Base-by-base conservation (phyloP, 2,329 filamentous ascomycete genomes). In the Akanthomyces lecanii region DNA sequence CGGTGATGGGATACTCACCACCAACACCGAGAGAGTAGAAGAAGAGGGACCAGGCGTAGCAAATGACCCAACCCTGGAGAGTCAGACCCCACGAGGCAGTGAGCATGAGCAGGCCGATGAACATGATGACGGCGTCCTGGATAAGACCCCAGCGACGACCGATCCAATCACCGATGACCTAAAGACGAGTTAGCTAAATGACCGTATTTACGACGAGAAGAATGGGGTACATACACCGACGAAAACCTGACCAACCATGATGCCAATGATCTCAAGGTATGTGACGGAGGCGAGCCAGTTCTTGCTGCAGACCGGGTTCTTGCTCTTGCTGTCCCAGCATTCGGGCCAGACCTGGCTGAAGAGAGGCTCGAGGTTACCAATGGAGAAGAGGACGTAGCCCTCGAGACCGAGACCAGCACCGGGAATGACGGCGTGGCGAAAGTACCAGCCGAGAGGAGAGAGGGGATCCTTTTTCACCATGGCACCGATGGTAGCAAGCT, bases 371-470 rank as follows among this genome's bases (percentile, higher is more conserved):
- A 98, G 81, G 76, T 97, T 97, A 64, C 94, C 94, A 69, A 98
- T 97, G 66, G 93, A 97, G 82, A 98, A 98, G 23, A 98, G 85
- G 48, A 97, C 93, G 73, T 97, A 98, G 70, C 92, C 94, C 82
- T 98, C 94, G 33, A 98, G 85, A 73, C 92, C 89, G 58, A 98
- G 86, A 73, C 94, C 94, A 67, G 92, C 92, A 77, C 94, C 94
- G 56, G 94, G 94, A 64, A 98, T 86, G 61, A 97, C 89, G 77
- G 93, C 94, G 73, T 96, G 95, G 72, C 87, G 86, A 73, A 96
- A 89, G 76, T 98, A 98, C 82, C 88, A 95, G 28, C 83, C 80
- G n/a, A 98, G 63, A 0, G 93, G 92, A 62, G 88, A 90, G 18
- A 97, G 81, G 36, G 93, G 92, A 71, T 97, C 92, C 62, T 87